phyloP scores from a whole-genome alignment of 1,139 yeast species.

The Scheffersomyces segobiensis region DNA sequence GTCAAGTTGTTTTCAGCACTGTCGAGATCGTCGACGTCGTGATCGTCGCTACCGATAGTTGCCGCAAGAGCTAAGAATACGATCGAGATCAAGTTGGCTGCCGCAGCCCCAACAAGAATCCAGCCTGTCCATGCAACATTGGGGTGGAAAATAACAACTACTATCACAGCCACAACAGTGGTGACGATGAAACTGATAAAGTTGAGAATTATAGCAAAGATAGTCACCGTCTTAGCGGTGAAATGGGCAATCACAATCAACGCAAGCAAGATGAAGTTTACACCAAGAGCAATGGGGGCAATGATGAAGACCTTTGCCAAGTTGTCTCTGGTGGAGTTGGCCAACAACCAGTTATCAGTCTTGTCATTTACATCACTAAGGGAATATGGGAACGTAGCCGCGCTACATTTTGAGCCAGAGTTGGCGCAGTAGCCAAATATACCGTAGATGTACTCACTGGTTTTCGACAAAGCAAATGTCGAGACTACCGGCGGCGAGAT shows the following conservation, averaged over 20 bases:
- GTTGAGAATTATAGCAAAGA: constrained; percentile 29
- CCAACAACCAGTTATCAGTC: constrained; percentile 27
- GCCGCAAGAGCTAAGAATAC: constrained; percentile 24
- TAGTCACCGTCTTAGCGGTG: constrained; percentile 7
- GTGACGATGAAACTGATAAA: constrained; percentile 53
- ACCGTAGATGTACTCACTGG: constrained; percentile 64
- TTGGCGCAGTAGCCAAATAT: constrained; percentile 76
- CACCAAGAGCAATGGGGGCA: constrained; percentile 81
- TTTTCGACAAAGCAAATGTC: constrained; percentile 33
- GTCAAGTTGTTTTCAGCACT: constrained; percentile 1
- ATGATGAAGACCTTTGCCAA: constrained; percentile 73
- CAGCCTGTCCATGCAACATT: constrained; percentile 68
- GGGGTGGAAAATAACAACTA: constrained; percentile 61
- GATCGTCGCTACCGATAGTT: constrained; percentile 10
- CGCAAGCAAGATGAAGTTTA: constrained; percentile 49
- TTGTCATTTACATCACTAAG: constrained; percentile 19
- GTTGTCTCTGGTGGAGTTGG: constrained; percentile 56
- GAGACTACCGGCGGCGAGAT: constrained; percentile 49
- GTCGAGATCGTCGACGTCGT: constrained; percentile 10
- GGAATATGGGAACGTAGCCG: constrained; percentile 36
- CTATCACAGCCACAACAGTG: constrained; percentile 53
- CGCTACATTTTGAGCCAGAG: constrained; percentile 29
- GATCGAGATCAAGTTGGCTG: constrained; percentile 44
- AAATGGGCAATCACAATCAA: constrained; percentile 11
- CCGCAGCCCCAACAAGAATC: constrained; percentile 68